phyloP scores from a whole-genome alignment of 768 basidiomycete species.

The Pleurotus pulmonarius region DNA sequence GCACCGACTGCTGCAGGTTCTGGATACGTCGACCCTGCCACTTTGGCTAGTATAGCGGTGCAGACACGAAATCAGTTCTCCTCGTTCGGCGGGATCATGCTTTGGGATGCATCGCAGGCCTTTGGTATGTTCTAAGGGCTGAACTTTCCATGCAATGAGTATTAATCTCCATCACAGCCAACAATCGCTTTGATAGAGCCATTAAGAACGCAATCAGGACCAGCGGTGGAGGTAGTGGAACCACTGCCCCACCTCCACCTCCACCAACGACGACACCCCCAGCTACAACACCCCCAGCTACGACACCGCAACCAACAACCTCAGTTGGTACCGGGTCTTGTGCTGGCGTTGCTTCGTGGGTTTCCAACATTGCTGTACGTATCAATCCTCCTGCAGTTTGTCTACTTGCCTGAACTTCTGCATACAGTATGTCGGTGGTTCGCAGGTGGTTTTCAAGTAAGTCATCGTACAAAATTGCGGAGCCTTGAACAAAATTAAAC shows the following conservation, averaged over 20 bases:
- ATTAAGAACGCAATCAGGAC: slow-evolving; percentile 35
- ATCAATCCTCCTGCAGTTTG: not conserved
- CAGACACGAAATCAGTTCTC: slow-evolving; percentile 41
- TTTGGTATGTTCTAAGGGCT: slow-evolving; percentile 22
- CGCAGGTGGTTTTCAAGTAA: slow-evolving; percentile 36
- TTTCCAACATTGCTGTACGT: slow-evolving; percentile 31
- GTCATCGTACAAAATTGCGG: slow-evolving; percentile 9
- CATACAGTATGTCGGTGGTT: slow-evolving; percentile 38
- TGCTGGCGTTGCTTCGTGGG: slow-evolving; percentile 39
- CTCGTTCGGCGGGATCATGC: slow-evolving; percentile 51
- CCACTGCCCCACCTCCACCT: slow-evolving; percentile 17
- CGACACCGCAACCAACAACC: not conserved
- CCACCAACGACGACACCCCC: slow-evolving; percentile 17
- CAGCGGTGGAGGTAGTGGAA: slow-evolving; percentile 15
- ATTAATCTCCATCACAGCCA: slow-evolving; percentile 18
- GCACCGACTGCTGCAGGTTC: slow-evolving; percentile 45
- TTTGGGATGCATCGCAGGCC: slow-evolving; percentile 38
- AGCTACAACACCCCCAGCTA: slow-evolving; percentile 17
- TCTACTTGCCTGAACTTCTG: no score
- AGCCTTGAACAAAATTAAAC: not conserved
- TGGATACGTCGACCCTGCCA: slow-evolving; percentile 45
- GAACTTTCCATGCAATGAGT: not conserved
- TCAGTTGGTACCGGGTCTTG: slow-evolving; percentile 28
- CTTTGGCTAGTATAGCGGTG: slow-evolving; percentile 34
- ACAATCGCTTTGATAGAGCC: slow-evolving; percentile 36